Evolutionary conservation across 495 filamentous ascomycete species (phyloP), one percentile per base, ranked within the genome.

Genomic region (Podospora sp.): DNA sequence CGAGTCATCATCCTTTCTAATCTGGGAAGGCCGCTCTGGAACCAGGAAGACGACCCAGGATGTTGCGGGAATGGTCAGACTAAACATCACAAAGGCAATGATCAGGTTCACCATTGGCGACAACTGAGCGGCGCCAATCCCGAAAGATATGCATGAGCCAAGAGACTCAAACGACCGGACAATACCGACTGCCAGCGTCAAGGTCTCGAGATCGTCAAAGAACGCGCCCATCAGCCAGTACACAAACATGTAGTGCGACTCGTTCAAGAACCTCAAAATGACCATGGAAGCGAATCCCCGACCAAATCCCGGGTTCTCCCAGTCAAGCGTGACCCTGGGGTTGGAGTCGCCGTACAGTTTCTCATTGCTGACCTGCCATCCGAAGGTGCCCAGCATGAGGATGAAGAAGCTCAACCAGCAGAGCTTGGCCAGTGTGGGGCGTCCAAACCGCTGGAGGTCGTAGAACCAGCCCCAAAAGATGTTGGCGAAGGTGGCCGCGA

Each of bases 211-310:
- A 65, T 85, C 81, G 29, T 80, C 77, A 46, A 83, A 82, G 71
- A 84, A 85, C 2, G 80, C 79, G 22, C 83, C 81, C 0, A 85
- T 71, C 11, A 85, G 69, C 79, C 82, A 84, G 69, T 85, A 85
- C 33, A 78, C 73, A 69, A 79, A 81, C 72, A 83, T 80, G 67
- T 79, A 78, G 53, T 79, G 76, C 14, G 77, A 77, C 68, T 83
- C 77, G 69, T 79, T 80, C 33, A 79, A 69, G 65, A 82, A 79
- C 16, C 79, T 65, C 59, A 80, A 71, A 1, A 81, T 59, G 21
- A 80, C 76, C 69, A 80, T 79, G 9, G 72, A 75, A 0, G 75
- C 79, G 57, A 82, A 78, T 0, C 76, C 81, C 1, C 78, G 69
- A 0, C 77, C 81, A 63, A 81, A 83, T 0, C 76, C 81, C 0